Conservation (phyloP, 1,284 basidiomycete species). For the Melampsora medusae region DNA sequence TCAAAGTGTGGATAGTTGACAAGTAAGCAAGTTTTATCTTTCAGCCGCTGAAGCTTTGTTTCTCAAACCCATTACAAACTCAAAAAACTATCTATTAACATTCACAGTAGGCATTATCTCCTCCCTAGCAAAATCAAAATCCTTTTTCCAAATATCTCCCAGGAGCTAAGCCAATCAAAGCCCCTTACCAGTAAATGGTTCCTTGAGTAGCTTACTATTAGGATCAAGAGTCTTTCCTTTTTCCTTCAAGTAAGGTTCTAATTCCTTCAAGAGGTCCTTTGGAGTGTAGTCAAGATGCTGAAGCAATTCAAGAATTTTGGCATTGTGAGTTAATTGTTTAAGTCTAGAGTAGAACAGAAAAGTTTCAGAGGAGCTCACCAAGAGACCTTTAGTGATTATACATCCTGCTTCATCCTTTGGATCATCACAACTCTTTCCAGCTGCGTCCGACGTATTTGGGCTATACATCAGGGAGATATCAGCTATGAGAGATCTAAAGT, state of each 20-base stretch:
- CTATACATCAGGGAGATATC: slow-evolving; percentile 8
- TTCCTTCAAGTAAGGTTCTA: background rate
- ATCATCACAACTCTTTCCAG: slow-evolving; percentile 19
- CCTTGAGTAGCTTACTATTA: background rate
- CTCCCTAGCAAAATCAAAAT: background rate
- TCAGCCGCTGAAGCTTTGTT: no score
- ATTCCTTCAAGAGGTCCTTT: background rate
- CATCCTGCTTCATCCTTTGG: slow-evolving; percentile 12
- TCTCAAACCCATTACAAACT: no score
- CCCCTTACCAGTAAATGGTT: background rate
- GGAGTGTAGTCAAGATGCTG: background rate
- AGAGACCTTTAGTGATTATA: slow-evolving; percentile 18
- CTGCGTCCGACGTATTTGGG: slow-evolving; percentile 14
- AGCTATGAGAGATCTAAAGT: background rate
- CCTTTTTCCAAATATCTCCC: background rate
- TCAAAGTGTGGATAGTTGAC: no score
- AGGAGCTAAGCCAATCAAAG: no score
- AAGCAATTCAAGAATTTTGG: background rate
- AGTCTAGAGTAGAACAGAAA: background rate
- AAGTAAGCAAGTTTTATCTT: no score
- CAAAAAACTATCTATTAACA: background rate
- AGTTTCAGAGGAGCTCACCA: slow-evolving; percentile 3
- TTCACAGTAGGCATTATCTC: background rate
- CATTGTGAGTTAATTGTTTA: background rate
- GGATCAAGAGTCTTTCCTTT: background rate